Conservation (phyloP, 1,284 basidiomycete species). For the Cutaneotrichosporon sp. region DNA sequence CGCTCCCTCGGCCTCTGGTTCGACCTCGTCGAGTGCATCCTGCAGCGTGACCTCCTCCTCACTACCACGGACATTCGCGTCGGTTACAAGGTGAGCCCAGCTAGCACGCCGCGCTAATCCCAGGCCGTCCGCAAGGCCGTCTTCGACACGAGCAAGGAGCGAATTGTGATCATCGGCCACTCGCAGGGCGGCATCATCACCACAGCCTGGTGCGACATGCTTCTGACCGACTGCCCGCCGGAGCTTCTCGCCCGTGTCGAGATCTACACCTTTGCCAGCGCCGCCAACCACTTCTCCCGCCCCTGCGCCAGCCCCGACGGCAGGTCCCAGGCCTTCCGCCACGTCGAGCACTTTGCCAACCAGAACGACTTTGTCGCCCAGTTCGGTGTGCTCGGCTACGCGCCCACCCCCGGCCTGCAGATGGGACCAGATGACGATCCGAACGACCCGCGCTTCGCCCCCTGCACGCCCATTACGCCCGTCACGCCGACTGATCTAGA, state of each 20-base stretch:
- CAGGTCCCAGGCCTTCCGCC: slow-evolving; percentile 15
- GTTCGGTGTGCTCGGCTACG: slow-evolving; percentile 23
- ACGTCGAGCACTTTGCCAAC: slow-evolving; percentile 39
- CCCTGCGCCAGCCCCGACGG: slow-evolving; percentile 6
- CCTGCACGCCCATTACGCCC: neutral
- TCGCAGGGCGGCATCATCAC: slow-evolving; percentile 39
- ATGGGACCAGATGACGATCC: neutral
- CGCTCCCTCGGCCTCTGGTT: slow-evolving; percentile 34
- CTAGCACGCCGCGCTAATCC: neutral
- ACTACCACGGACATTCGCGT: slow-evolving; percentile 27
- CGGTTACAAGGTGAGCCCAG: slow-evolving; percentile 17
- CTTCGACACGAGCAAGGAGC: slow-evolving; percentile 19
- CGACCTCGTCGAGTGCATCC: slow-evolving; percentile 36
- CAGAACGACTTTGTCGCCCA: slow-evolving; percentile 30
- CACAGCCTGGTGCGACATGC: slow-evolving; percentile 21
- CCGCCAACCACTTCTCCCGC: slow-evolving; percentile 37
- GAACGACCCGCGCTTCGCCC: neutral
- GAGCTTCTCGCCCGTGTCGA: slow-evolving; percentile 36
- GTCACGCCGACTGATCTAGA: too few species aligned
- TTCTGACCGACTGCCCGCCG: slow-evolving; percentile 10
- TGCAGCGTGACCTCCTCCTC: slow-evolving; percentile 34
- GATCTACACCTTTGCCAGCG: slow-evolving; percentile 39
- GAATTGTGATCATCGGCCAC: slow-evolving; percentile 36
- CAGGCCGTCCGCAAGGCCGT: slow-evolving; percentile 14
- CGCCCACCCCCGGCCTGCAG: neutral